Percentiles rank a stretch among this genome's conserved stretches.
phyloP scores from a whole-genome alignment of 768 basidiomycete genomes.

The Chlorophyllum brunneum region DNA sequence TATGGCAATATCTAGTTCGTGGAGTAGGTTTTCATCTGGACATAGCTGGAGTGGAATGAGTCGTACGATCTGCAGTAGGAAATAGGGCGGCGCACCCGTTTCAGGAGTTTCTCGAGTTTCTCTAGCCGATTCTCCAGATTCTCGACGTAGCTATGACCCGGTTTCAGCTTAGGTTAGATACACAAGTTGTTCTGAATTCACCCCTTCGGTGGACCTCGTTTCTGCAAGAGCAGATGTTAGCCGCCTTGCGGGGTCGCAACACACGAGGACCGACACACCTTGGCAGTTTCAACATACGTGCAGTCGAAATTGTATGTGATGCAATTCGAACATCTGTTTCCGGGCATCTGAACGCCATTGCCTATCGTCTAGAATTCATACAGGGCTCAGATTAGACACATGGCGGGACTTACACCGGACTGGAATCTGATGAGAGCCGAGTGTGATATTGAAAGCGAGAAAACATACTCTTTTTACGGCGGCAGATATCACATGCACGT shows the following conservation, averaged over 20 bases:
- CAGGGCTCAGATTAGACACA: neutral
- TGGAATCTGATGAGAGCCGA: slow-evolving; percentile 21
- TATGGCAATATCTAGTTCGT: slow-evolving; percentile 43
- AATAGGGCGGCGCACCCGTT: slow-evolving; percentile 24
- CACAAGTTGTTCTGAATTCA: slow-evolving; percentile 22
- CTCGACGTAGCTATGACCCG: slow-evolving; percentile 47
- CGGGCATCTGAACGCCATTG: slow-evolving; percentile 70
- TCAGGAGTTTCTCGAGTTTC: slow-evolving; percentile 59
- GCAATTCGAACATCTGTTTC: slow-evolving; percentile 66
- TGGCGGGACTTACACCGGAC: slow-evolving; percentile 57
- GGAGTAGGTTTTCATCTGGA: slow-evolving; percentile 59
- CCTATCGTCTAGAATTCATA: slow-evolving; percentile 29
- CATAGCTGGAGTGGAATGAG: slow-evolving; percentile 43
- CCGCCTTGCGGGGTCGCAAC: slow-evolving; percentile 17
- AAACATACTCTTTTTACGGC: slow-evolving; percentile 75
- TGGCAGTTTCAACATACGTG: slow-evolving; percentile 66
- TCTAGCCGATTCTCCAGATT: slow-evolving; percentile 55
- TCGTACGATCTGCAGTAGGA: neutral
- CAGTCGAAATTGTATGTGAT: slow-evolving; percentile 60
- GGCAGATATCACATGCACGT: slow-evolving; percentile 78
- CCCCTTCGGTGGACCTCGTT: slow-evolving; percentile 64
- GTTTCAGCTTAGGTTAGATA: neutral
- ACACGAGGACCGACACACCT: slow-evolving; percentile 36
- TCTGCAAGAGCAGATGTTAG: slow-evolving; percentile 23
- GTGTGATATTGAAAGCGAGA: neutral